Conservation (phyloP, 1,284 basidiomycete genomes). For the Gastroboletus turbinatus region DNA sequence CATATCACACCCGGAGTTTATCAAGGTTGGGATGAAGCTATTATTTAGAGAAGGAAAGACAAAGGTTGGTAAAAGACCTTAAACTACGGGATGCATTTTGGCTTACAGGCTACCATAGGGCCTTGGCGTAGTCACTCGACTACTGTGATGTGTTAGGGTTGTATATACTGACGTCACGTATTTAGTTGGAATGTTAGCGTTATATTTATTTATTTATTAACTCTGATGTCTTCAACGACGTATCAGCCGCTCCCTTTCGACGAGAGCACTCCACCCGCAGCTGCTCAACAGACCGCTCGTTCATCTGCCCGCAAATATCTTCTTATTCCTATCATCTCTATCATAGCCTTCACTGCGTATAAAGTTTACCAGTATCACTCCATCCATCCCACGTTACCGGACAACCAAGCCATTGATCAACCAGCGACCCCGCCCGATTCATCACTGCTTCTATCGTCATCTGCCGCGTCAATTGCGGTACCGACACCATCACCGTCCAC, state of each 20-base stretch:
- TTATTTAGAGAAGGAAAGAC: slow-evolving; percentile 92
- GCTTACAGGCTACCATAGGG: slow-evolving; percentile 31
- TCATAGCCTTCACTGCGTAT: slow-evolving; percentile 21
- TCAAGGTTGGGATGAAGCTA: slow-evolving; percentile 90
- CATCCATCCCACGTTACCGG: slow-evolving; percentile 3
- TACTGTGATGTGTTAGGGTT: slow-evolving; percentile 29
- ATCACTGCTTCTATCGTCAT: slow-evolving; percentile 10
- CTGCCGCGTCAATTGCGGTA: neutral
- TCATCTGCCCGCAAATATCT: slow-evolving; percentile 19
- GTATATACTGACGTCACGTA: slow-evolving; percentile 22
- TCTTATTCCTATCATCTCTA: slow-evolving; percentile 19
- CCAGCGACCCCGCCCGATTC: slow-evolving; percentile 3
- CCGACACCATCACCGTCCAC: slow-evolving; percentile 16
- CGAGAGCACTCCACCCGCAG: slow-evolving; percentile 12
- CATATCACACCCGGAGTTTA: slow-evolving; percentile 85
- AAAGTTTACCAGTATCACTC: slow-evolving; percentile 15
- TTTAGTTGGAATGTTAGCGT: slow-evolving; percentile 22
- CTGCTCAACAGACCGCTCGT: slow-evolving; percentile 13
- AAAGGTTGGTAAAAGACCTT: slow-evolving; percentile 52
- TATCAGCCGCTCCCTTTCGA: slow-evolving; percentile 25
- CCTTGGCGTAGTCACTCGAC: slow-evolving; percentile 43
- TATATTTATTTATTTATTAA: slow-evolving; percentile 11
- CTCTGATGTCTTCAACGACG: slow-evolving; percentile 18
- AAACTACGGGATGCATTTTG: neutral
- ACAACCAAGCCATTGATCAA: slow-evolving; percentile 19